phyloP scores from a whole-genome alignment of 148 eudicot genomes.

The Cornus controversa region DNA sequence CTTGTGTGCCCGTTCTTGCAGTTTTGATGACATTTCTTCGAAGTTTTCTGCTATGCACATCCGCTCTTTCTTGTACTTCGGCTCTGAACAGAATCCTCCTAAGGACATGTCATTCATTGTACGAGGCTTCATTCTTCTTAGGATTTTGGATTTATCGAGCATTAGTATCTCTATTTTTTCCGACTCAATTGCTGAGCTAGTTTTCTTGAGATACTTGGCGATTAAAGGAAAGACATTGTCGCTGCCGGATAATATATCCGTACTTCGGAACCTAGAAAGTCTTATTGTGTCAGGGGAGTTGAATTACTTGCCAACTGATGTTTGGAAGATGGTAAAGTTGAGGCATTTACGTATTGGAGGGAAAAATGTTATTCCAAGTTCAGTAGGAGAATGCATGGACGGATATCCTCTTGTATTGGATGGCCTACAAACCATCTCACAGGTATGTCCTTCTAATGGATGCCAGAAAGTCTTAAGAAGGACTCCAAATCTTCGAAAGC shows the following conservation, averaged over 20 bases:
- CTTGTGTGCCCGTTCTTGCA: neutral
- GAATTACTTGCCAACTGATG: neutral
- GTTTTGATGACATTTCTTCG: no score
- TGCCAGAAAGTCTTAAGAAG: neutral
- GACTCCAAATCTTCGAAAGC: neutral
- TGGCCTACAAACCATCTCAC: neutral
- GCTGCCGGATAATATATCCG: neutral
- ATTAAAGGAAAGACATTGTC: neutral
- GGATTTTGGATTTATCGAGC: neutral
- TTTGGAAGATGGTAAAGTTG: constrained; percentile 1
- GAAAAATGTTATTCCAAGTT: neutral
- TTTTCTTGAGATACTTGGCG: neutral
- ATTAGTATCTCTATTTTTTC: neutral
- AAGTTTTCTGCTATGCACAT: neutral
- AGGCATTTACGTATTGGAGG: constrained; percentile 1
- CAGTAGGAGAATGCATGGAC: no score
- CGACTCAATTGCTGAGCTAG: neutral
- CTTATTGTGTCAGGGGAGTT: neutral
- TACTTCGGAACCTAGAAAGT: neutral
- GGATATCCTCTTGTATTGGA: neutral
- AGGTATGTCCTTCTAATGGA: neutral
- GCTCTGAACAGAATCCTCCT: neutral
- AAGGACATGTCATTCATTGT: neutral
- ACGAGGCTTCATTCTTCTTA: neutral
- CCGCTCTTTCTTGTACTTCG: neutral